A percentile compares a stretch with the other conserved stretches of the same genome.
Conservation (phyloP, 2,329 filamentous ascomycete species). For the Coniochaeta pulveracea region DNA sequence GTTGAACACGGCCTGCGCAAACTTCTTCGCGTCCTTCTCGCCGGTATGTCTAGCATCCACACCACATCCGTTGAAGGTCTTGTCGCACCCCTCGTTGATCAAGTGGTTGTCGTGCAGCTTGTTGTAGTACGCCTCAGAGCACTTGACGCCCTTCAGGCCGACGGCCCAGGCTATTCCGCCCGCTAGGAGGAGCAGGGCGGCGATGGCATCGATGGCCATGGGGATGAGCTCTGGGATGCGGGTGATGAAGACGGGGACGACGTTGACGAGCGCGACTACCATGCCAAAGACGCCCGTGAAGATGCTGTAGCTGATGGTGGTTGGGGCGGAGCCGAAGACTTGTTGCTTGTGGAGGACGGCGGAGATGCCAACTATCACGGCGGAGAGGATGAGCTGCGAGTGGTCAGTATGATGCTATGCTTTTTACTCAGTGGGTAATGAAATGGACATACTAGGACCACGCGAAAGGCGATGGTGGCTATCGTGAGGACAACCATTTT, state of each 20-base stretch:
- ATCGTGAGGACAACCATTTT: background rate
- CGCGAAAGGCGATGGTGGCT: no score
- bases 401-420: no score
- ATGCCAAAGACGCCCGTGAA: slow-evolving; percentile 21
- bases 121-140: slow-evolving; percentile 10
- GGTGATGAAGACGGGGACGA: slow-evolving; percentile 16
- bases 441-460: no score
- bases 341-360: slow-evolving; percentile 20
- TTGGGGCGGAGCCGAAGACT: slow-evolving; percentile 12
- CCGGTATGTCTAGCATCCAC: slow-evolving; percentile 4
- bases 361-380: slow-evolving; percentile 20
- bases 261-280: slow-evolving; percentile 16
- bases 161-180: slow-evolving; percentile 20
- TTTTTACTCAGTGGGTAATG: background rate
- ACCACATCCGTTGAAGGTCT: slow-evolving; percentile 5
- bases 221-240: slow-evolving; percentile 16
- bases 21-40: background rate
- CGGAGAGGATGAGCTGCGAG: slow-evolving; percentile 17
- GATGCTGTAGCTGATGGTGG: slow-evolving; percentile 20
- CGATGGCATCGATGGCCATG: slow-evolving; percentile 16
- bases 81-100: slow-evolving; percentile 17
- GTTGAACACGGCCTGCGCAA: background rate
- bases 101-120: slow-evolving; percentile 15
- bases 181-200: slow-evolving; percentile 19
- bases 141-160: slow-evolving; percentile 17